Conservation (phyloP, 108 stramenopile genomes). For the Hondaea fermentalgiana region DNA sequence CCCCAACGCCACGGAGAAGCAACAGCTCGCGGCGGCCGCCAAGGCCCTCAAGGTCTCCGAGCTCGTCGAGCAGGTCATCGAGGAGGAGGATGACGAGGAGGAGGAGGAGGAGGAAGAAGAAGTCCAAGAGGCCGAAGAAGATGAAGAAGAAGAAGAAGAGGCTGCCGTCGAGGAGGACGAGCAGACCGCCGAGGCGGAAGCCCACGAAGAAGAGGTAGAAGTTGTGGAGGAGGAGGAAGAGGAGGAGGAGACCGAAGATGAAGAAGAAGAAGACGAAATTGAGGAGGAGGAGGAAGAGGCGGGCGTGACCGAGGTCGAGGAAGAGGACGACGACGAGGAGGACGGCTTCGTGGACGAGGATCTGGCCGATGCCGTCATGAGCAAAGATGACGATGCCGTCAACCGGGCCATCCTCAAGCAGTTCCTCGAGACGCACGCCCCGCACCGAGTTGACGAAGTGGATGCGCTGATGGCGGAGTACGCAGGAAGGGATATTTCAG, state of each 20-base stretch:
- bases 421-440: neutral
- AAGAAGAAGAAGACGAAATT: neutral
- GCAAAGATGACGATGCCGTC: neutral
- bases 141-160: neutral
- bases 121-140: neutral
- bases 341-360: neutral
- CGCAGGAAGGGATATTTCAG: neutral
- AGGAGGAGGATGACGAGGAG: neutral
- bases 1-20: neutral
- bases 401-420: constrained; percentile 24
- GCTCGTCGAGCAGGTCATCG: neutral
- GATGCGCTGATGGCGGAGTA: neutral
- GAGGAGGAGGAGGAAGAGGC: neutral
- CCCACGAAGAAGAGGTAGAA: neutral
- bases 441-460: constrained; percentile 16
- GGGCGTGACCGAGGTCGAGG: neutral
- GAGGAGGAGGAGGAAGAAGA: neutral
- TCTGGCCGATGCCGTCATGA: neutral
- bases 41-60: neutral
- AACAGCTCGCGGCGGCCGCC: neutral
- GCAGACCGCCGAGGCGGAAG: neutral
- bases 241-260: neutral
- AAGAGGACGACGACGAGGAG: neutral
- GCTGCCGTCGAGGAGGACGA: neutral
- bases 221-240: neutral